Conservation (phyloP, 352 stramenopile species). For the Phytophthora tubulina region DNA sequence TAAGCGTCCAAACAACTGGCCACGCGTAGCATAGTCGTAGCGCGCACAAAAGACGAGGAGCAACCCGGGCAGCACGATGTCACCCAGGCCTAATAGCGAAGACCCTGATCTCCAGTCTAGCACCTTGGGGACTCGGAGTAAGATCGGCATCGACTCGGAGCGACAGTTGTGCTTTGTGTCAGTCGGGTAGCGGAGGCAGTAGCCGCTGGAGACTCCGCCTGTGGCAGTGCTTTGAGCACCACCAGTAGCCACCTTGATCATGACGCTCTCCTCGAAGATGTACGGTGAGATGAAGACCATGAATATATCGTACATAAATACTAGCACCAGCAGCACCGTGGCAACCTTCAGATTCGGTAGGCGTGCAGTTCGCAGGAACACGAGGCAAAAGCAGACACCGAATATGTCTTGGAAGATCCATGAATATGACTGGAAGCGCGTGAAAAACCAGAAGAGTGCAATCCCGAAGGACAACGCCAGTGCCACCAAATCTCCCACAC, state of each 20-base stretch:
- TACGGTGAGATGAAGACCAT: constrained; percentile 96
- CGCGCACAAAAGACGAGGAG: constrained; percentile 95
- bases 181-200: constrained; percentile 79
- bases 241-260: constrained; percentile 95
- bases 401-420: constrained; percentile 96
- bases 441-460: constrained; percentile 77
- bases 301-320: constrained; percentile 97
- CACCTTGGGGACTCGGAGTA: constrained; percentile 94
- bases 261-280: constrained; percentile 93
- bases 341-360: constrained; percentile 94
- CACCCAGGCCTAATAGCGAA: constrained; percentile 95
- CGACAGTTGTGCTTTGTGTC: constrained; percentile 68
- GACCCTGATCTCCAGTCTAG: constrained; percentile 93
- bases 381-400: constrained; percentile 93
- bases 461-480: constrained; percentile 62
- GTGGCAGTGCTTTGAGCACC: constrained; percentile 64
- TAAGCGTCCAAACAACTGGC: constrained; percentile 71
- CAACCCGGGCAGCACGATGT: constrained; percentile 97
- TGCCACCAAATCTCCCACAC: constrained; percentile 90
- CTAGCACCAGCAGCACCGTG: constrained; percentile 90
- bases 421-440: constrained; percentile 78
- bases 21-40: constrained; percentile 93
- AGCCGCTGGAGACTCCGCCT: constrained; percentile 53
- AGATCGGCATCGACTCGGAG: constrained; percentile 93
- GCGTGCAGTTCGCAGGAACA: constrained; percentile 93